Evolutionary conservation across 2,329 filamentous ascomycete genomes (phyloP).

Genomic region (Cercospora sojina): DNA sequence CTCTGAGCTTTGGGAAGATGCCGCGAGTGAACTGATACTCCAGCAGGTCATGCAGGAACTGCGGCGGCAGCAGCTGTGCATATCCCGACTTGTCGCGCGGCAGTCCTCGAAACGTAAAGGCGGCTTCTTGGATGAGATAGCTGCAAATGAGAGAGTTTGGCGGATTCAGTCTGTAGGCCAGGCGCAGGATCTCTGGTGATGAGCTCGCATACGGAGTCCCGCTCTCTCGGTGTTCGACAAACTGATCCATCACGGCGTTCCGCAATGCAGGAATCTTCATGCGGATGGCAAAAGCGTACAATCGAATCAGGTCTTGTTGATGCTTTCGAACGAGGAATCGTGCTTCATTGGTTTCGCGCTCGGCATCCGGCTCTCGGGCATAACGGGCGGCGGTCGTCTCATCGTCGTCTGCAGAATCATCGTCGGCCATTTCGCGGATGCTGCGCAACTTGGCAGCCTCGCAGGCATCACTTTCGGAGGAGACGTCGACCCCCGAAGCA

Average conservation of each 20-base stretch:
- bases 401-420: conserved; percentile 1
- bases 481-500: not conserved
- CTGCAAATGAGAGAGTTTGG: conserved; percentile 2
- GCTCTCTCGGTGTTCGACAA: conserved; percentile 9
- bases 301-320: conserved; percentile 9
- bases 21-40: conserved; percentile 10
- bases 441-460: not conserved
- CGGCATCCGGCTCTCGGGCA: conserved; percentile 8
- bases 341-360: conserved; percentile 10
- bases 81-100: conserved; percentile 8
- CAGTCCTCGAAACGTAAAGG: conserved; percentile 8
- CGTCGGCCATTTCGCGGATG: not conserved
- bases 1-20: conserved; percentile 9
- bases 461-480: not conserved
- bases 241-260: conserved; percentile 12
- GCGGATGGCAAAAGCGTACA: conserved; percentile 11
- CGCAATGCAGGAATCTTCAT: conserved; percentile 4
- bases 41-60: conserved; percentile 10
- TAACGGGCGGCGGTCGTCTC: conserved; percentile 7
- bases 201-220: conserved; percentile 8
- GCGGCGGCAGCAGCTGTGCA: conserved; percentile 7
- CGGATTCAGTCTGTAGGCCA: conserved; percentile 8
- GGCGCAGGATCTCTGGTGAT: not conserved
- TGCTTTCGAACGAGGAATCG: conserved; percentile 11
- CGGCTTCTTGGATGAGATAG: conserved; percentile 13